Conservation (phyloP, 371 early-diverging fungal species). For the Mortierella sp. region DNA sequence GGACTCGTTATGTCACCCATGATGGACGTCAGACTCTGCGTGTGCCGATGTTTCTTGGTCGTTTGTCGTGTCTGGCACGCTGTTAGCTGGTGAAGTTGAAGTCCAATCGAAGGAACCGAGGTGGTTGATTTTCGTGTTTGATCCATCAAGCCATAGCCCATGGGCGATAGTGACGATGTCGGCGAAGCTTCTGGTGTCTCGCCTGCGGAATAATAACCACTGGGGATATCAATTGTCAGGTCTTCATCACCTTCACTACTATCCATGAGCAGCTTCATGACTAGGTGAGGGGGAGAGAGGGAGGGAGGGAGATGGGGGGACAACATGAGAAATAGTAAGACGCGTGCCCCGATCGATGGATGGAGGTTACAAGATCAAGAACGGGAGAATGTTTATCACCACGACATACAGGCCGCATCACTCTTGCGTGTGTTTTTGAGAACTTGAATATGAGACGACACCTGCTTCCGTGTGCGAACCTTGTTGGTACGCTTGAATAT, state of each 20-base stretch:
- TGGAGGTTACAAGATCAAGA: neutral
- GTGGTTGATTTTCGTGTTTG: conserved; percentile 32
- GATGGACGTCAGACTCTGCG: conserved; percentile 41
- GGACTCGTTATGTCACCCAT: conserved; percentile 13
- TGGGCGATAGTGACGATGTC: conserved; percentile 15
- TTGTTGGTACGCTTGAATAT: conserved; percentile 74
- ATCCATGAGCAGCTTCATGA: conserved; percentile 68
- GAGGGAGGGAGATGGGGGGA: neutral
- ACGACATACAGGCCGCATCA: conserved; percentile 62
- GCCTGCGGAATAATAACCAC: conserved; percentile 17
- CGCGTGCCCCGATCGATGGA: neutral
- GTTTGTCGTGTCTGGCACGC: conserved; percentile 7
- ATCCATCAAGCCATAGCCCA: neutral
- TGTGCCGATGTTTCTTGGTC: conserved; percentile 26
- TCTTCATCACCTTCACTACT: conserved; percentile 56
- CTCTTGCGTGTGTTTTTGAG: conserved; percentile 76
- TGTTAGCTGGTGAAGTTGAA: conserved; percentile 12
- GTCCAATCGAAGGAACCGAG: conserved; percentile 16
- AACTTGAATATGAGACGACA: conserved; percentile 83
- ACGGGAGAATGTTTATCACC: neutral
- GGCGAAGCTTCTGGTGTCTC: conserved; percentile 27
- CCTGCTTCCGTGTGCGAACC: conserved; percentile 78
- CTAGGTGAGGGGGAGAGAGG: conserved; percentile 35
- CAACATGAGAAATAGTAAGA: neutral
- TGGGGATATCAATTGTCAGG: conserved; percentile 25